Percentiles rank a stretch among this genome's conserved stretches.
Evolutionary conservation across 1,139 yeast genomes (phyloP).

Genomic region (Maudiozyma humilis): DNA sequence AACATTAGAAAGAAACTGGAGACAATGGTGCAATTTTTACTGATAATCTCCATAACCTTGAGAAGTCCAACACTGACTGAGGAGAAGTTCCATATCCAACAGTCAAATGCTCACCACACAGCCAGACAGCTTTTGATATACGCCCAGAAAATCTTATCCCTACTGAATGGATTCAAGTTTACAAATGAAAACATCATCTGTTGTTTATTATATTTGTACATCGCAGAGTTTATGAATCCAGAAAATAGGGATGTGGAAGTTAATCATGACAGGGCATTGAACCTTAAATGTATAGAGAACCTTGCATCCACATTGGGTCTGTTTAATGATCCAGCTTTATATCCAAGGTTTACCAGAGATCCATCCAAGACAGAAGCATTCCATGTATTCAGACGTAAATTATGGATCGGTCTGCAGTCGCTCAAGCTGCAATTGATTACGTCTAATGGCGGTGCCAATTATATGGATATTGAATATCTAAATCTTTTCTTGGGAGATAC

Average conservation of each 20-base stretch:
- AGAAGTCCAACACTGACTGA: conserved; percentile 8
- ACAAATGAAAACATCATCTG: conserved; percentile 15
- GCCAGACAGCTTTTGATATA: conserved; percentile 10
- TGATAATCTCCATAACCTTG: conserved; percentile 13
- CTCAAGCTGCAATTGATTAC: conserved; percentile 12
- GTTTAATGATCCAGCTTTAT: conserved; percentile 14
- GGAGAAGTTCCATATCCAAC: conserved; percentile 1
- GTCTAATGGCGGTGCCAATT: conserved; percentile 12
- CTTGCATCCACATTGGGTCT: conserved; percentile 15
- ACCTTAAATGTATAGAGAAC: conserved; percentile 10
- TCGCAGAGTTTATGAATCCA: conserved; percentile 14
- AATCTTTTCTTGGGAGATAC: conserved; percentile 8
- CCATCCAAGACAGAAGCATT: conserved; percentile 7
- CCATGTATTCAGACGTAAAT: conserved; percentile 12
- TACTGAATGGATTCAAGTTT: conserved; percentile 15
- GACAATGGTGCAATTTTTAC: conserved; percentile 11
- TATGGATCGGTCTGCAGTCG: conserved; percentile 20
- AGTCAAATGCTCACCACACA: conserved; percentile 6
- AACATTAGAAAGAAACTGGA: conserved; percentile 12
- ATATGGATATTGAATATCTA: conserved; percentile 9
- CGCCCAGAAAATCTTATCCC: conserved; percentile 13
- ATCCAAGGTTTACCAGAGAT: conserved; percentile 9
- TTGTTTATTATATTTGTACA: conserved; percentile 12
- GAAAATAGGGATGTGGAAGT: conserved; percentile 9
- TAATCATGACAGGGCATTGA: conserved; percentile 10